Base-by-base conservation (phyloP, 768 basidiomycete species). In the Neoboletus subvelutipes region DNA sequence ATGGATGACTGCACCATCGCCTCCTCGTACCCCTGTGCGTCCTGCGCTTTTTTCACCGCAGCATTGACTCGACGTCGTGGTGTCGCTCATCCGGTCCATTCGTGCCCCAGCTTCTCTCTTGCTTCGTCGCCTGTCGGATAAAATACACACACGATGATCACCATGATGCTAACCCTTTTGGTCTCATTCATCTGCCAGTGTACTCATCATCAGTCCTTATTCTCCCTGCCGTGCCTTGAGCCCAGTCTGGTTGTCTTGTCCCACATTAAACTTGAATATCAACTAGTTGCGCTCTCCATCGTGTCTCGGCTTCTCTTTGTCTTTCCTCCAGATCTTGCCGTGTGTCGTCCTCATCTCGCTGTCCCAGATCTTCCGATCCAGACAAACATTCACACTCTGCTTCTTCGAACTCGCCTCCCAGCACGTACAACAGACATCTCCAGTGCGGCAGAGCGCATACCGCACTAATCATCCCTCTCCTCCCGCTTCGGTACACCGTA, bases 381-480 rank as follows among this genome's bases (percentile, higher is more conserved):
- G 47, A 46, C 60, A 31, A 24, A 55, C 55, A 8, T 50, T 46
- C 57, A 41, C 26, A 45, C 20, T 29, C 3, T 15, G 13, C 49
- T 63, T 63, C 62, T 53, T 48, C 40, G 43, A 60, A 63, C 46
- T 50, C 53, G 61, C 50, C 50, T 50, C 62, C 37, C 61, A 9
- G 34, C 31, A 41, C 46, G 45, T 22, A 26, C 41, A 49, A 37
- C 45, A 50, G 31, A n/a, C 62, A 20, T 46, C 39, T 55, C 49
- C 22, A 41, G 54, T 58, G 58, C 57, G 67, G 67, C 57, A 68
- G 45, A 66, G 67, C 59, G 64, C 18, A 58, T 56, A 37, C 63
- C 42, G 18, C n/a, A 45, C 52, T 18, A 11, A 59, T 66, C 45
- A 50, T 36, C 48, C 45, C 41, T 45, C 20, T 24, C 54, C 54